Conservation (phyloP, 2,329 filamentous ascomycete species). For the Cercospora zeina region DNA sequence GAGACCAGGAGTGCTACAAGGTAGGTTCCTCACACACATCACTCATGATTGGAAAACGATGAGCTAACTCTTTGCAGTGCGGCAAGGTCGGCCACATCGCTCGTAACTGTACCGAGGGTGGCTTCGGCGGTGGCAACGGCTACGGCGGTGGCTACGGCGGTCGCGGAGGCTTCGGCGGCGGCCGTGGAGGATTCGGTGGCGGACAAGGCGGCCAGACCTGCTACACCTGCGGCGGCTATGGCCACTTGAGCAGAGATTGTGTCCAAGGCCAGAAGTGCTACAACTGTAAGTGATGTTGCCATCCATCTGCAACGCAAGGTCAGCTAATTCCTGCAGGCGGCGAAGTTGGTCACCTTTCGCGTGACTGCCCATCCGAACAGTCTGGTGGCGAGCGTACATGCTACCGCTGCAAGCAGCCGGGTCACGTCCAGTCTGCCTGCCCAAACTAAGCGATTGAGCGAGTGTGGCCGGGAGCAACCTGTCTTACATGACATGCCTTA, state of each 20-base stretch:
- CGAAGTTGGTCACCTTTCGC: slow-evolving; percentile 90
- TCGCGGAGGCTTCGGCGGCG: slow-evolving; percentile 40
- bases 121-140: slow-evolving; percentile 52
- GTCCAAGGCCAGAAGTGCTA: slow-evolving; percentile 99
- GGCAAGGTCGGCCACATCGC: slow-evolving; percentile 96
- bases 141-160: slow-evolving; percentile 47
- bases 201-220: slow-evolving; percentile 69
- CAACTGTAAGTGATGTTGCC: slow-evolving; percentile 69
- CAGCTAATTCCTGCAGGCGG: slow-evolving; percentile 53
- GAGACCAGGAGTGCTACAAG: slow-evolving; percentile 50
- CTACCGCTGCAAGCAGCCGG: slow-evolving; percentile 87
- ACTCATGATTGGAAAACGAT: slow-evolving; percentile 37
- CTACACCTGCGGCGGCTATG: slow-evolving; percentile 96
- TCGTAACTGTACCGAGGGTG: slow-evolving; percentile 76
- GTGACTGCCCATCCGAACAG: slow-evolving; percentile 87
- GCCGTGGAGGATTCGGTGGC: slow-evolving; percentile 52
- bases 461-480: slow-evolving; percentile 29
- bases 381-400: slow-evolving; percentile 83
- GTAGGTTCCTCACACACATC: slow-evolving; percentile 5
- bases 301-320: slow-evolving; percentile 11
- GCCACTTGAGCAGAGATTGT: slow-evolving; percentile 87
- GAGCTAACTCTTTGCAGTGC: slow-evolving; percentile 83
- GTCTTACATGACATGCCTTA: slow-evolving; percentile 28
- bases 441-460: slow-evolving; percentile 63
- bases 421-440: slow-evolving; percentile 93